Conservation (phyloP, 352 stramenopile species). For the Phytophthora quininea region DNA sequence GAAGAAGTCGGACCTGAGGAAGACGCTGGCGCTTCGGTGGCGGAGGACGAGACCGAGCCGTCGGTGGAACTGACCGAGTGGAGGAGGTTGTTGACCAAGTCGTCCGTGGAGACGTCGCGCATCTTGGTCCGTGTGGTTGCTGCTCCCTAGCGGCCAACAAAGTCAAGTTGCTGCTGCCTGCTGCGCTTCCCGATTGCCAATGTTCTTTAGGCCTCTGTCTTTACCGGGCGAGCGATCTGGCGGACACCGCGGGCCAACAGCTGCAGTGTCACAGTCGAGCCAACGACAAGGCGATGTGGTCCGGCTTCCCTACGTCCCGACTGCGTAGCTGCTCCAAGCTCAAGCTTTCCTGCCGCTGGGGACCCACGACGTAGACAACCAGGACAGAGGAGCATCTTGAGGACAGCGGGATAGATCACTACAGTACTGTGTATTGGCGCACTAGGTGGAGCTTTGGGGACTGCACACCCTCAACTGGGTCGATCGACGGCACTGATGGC, state of each 20-base stretch:
- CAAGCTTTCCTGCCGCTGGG: neutral
- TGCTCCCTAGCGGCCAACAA: constrained; percentile 3
- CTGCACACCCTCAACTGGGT: neutral
- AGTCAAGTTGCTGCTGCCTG: neutral
- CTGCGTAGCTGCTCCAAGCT: neutral
- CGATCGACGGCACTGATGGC: neutral
- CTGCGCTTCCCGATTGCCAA: constrained; percentile 1
- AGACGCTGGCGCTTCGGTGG: constrained; percentile 1
- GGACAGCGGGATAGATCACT: neutral
- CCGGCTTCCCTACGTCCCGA: neutral
- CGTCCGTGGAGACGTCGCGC: constrained; percentile 39
- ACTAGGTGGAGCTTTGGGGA: neutral
- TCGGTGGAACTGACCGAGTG: constrained; percentile 37
- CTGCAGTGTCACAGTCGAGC: neutral
- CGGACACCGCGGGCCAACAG: neutral
- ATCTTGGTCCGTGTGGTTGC: no score
- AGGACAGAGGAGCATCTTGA: no score
- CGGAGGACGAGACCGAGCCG: constrained; percentile 7
- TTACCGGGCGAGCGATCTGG: neutral
- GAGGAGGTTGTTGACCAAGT: constrained; percentile 49
- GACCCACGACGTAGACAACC: no score
- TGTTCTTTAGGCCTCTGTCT: neutral
- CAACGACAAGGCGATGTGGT: neutral
- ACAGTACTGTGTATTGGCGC: neutral
- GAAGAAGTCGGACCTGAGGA: constrained; percentile 6